Evolutionary conservation across 495 filamentous ascomycete species (phyloP).

Genomic region (Clohesyomyces aquaticus): DNA sequence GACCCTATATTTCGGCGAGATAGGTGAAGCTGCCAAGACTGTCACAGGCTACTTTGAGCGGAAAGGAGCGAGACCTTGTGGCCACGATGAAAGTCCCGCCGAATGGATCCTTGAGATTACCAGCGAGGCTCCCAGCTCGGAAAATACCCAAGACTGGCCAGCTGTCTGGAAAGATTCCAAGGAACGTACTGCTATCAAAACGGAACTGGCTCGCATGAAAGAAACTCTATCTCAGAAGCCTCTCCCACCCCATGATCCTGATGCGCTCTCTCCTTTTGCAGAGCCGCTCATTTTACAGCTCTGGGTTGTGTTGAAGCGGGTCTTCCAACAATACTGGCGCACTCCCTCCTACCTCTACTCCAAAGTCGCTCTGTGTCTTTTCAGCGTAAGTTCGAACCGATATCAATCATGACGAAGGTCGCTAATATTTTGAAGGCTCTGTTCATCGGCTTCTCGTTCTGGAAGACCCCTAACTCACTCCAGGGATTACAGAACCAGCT

Average conservation of each 20-base stretch:
- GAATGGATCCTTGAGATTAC: constrained; percentile 11
- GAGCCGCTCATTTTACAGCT: constrained; percentile 53
- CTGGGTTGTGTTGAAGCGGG: constrained; percentile 57
- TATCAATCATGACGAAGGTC: no score
- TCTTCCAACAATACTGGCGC: constrained; percentile 88
- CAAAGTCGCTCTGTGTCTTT: constrained; percentile 59
- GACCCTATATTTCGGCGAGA: constrained; percentile 6
- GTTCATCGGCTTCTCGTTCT: constrained; percentile 57
- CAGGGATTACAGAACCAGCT: constrained; percentile 62
- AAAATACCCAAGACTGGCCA: neutral
- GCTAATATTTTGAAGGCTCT: no score
- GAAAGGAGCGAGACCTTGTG: neutral
- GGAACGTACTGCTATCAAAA: no score
- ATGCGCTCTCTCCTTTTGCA: no score
- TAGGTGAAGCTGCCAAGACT: neutral
- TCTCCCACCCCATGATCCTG: no score
- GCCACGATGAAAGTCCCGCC: neutral
- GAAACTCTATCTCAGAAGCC: no score
- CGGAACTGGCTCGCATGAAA: no score
- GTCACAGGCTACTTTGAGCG: constrained; percentile 5
- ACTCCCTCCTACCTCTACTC: constrained; percentile 82
- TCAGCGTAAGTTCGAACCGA: no score
- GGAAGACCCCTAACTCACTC: constrained; percentile 56
- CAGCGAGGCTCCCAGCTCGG: no score
- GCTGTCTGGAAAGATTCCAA: no score